A percentile compares a stretch with the other conserved stretches of the same genome.
Conservation (phyloP, 306 rosid species). For the Mucuna pruriens region DNA sequence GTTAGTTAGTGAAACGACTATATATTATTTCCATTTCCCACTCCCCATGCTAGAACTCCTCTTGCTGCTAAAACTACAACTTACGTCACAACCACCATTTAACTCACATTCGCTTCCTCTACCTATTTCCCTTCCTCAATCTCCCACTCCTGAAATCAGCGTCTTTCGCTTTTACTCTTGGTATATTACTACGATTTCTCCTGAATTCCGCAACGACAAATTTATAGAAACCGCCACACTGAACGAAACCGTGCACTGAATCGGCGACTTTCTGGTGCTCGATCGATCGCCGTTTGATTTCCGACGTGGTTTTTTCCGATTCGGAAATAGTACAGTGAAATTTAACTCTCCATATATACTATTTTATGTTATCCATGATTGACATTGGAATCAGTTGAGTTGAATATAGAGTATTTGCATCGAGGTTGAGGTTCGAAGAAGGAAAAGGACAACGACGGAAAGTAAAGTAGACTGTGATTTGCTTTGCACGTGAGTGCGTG, state of each 20-base stretch:
- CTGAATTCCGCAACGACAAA: too few relatives aligned
- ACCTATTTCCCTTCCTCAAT: background rate
- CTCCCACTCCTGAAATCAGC: background rate
- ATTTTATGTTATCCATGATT: background rate
- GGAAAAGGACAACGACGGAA: slow-evolving; percentile 4
- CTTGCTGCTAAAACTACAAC: slow-evolving; percentile 33
- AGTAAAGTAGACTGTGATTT: background rate
- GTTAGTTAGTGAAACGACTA: background rate
- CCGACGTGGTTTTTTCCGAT: background rate
- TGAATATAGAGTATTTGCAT: background rate
- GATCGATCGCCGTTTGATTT: background rate
- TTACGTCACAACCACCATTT: background rate
- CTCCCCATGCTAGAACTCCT: background rate
- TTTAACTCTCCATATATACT: background rate
- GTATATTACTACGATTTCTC: too few relatives aligned
- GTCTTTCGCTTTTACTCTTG: background rate
- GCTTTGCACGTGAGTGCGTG: slow-evolving; percentile 44
- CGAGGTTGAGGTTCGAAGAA: background rate
- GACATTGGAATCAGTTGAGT: background rate
- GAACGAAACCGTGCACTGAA: slow-evolving; percentile 3
- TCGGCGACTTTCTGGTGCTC: background rate
- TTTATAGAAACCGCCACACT: background rate
- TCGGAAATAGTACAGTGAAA: background rate
- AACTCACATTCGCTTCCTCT: background rate
- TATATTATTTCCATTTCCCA: slow-evolving; percentile 19